Evolutionary conservation across 176 grass and related monocot species (phyloP).

Genomic region (Musa itinerans): DNA sequence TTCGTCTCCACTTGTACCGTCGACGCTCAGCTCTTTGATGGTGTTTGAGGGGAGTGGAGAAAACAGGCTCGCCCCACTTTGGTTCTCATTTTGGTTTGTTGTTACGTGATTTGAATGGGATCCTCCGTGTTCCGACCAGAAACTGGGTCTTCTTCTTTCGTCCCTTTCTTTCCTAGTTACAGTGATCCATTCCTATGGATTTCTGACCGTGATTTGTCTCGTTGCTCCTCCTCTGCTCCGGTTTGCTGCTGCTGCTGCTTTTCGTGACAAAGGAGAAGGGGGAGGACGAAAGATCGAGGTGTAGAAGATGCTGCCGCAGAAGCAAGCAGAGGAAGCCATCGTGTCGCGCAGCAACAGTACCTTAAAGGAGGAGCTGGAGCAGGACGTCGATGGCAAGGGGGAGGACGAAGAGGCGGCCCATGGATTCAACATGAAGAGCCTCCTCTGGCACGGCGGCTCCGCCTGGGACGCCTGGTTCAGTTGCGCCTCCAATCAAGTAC

Average conservation of each 20-base stretch:
- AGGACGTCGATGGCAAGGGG: slow-evolving; percentile 28
- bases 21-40: too few relatives aligned
- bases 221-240: not conserved
- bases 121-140: not conserved
- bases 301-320: slow-evolving; percentile 38
- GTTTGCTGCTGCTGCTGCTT: not conserved
- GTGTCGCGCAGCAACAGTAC: slow-evolving; percentile 37
- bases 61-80: too few relatives aligned
- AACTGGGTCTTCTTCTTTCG: not conserved
- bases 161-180: not conserved
- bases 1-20: too few relatives aligned
- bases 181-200: not conserved
- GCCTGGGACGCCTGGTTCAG: slow-evolving; percentile 17
- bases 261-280: not conserved
- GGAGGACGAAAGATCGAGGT: not conserved
- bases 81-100: too few relatives aligned
- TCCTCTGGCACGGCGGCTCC: slow-evolving; percentile 13
- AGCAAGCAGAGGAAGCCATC: slow-evolving; percentile 55
- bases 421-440: slow-evolving; percentile 39
- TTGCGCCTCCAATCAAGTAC: slow-evolving; percentile 25
- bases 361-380: slow-evolving; percentile 51
- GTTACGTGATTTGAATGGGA: not conserved
- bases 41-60: too few relatives aligned
- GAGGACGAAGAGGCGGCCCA: slow-evolving; percentile 20
- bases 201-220: not conserved